Conservation (phyloP, 2,329 filamentous ascomycete species). For the Pseudodiploospora longispora region DNA sequence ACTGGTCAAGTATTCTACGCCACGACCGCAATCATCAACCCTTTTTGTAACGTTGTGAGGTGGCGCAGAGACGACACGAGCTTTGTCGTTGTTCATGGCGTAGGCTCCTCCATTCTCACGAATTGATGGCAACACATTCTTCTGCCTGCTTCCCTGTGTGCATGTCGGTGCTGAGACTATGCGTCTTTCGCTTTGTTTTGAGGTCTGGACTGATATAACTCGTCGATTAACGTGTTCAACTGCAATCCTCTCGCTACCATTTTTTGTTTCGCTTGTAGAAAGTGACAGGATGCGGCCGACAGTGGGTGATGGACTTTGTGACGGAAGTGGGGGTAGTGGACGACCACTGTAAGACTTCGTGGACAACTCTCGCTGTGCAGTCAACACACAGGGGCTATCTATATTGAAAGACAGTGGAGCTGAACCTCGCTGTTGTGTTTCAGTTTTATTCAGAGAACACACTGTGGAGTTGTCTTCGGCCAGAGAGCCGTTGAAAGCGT, state of each 20-base stretch:
- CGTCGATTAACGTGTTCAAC: conserved; percentile 13
- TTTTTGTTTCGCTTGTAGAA: conserved; percentile 15
- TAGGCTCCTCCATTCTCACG: conserved; percentile 29
- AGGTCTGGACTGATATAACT: conserved; percentile 23
- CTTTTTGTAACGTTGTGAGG: conserved; percentile 25
- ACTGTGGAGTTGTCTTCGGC: conserved; percentile 31
- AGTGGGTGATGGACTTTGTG: conserved; percentile 11
- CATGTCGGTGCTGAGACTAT: conserved; percentile 44
- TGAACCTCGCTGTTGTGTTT: conserved; percentile 24
- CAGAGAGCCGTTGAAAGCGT: conserved; percentile 71
- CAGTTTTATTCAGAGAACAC: conserved; percentile 24
- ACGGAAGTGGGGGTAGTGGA: conserved; percentile 43
- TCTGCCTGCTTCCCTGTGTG: conserved; percentile 29
- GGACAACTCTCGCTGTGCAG: conserved; percentile 21
- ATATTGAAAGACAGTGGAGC: conserved; percentile 37
- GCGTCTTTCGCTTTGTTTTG: conserved; percentile 34
- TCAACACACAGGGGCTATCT: conserved; percentile 21
- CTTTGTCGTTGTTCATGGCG: conserved; percentile 23
- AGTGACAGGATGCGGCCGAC: conserved; percentile 14
- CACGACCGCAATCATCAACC: conserved; percentile 24
- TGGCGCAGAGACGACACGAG: conserved; percentile 40
- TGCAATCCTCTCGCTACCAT: not conserved
- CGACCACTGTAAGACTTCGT: conserved; percentile 36
- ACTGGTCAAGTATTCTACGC: conserved; percentile 36
- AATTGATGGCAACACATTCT: conserved; percentile 40